Conservation (phyloP, 2,329 filamentous ascomycete genomes). For the Pseudogymnoascus destructans region DNA sequence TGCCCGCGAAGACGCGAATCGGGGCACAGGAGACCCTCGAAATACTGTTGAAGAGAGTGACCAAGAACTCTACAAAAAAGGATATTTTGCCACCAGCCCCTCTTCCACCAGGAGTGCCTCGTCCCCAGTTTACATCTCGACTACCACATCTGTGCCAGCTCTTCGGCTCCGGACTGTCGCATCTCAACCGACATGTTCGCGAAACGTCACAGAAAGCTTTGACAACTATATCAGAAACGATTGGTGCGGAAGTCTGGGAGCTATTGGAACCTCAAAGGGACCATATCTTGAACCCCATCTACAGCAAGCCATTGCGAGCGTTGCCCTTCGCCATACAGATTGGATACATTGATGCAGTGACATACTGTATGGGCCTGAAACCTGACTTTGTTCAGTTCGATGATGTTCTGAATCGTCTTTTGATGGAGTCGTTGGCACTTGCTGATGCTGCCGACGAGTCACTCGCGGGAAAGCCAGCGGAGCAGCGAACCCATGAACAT, state of each 20-base stretch:
- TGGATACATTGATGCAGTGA: constrained; percentile 95
- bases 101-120: constrained; percentile 41
- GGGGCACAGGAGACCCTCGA: constrained; percentile 76
- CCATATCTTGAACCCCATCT: constrained; percentile 77
- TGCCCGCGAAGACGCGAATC: constrained; percentile 77
- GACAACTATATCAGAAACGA: constrained; percentile 64
- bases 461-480: constrained; percentile 78
- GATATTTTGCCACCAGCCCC: constrained; percentile 45
- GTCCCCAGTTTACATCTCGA: constrained; percentile 47
- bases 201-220: constrained; percentile 74
- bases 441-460: constrained; percentile 92
- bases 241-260: constrained; percentile 71
- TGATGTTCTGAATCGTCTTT: constrained; percentile 74
- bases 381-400: constrained; percentile 84
- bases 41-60: constrained; percentile 64
- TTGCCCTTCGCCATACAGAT: constrained; percentile 93
- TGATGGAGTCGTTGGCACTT: constrained; percentile 86
- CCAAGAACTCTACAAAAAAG: constrained; percentile 65
- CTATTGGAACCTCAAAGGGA: constrained; percentile 84
- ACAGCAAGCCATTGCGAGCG: constrained; percentile 84
- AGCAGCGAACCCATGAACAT: constrained; percentile 89
- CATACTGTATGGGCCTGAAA: constrained; percentile 83
- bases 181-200: constrained; percentile 92
- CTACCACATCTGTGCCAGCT: constrained; percentile 69
- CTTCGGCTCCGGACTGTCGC: constrained; percentile 77